Conservation (phyloP, 306 rosid species). For the Prunus kanzakura region DNA sequence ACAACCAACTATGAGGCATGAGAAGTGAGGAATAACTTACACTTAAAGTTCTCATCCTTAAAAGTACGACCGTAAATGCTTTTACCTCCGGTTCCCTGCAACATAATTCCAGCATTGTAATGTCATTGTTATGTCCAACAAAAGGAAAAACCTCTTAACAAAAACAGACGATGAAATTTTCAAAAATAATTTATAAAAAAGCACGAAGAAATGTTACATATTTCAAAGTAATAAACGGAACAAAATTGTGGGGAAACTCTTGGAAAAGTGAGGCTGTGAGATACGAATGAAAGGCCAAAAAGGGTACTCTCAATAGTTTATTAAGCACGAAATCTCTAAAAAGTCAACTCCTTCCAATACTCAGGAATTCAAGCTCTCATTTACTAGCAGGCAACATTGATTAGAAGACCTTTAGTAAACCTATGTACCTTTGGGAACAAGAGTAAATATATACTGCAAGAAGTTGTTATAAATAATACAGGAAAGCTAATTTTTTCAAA, state of each 20-base stretch:
- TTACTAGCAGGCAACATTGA: neutral
- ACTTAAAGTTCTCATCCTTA: constrained; percentile 88
- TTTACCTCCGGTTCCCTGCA: constrained; percentile 95
- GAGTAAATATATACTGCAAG: neutral
- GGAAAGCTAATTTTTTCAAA: neutral
- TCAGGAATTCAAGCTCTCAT: neutral
- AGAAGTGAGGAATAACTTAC: constrained; percentile 46
- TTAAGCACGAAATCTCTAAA: too few relatives aligned
- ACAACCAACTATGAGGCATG: neutral
- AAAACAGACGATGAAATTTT: neutral
- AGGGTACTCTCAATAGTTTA: neutral
- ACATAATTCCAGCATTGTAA: constrained; percentile 4
- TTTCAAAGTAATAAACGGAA: neutral
- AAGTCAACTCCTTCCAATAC: neutral
- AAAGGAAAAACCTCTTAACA: neutral
- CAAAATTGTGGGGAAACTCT: neutral
- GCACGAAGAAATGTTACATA: neutral
- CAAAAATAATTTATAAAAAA: neutral
- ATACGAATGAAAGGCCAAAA: neutral
- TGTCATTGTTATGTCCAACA: neutral
- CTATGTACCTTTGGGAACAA: neutral
- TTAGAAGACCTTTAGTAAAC: neutral
- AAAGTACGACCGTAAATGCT: constrained; percentile 96
- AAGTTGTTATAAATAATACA: too few relatives aligned
- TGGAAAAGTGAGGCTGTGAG: neutral